These are phyloP conservation scores for Boletus fagicola DNA, from an alignment of 768 basidiomycete species.

Conservation along the genomic window DNA sequence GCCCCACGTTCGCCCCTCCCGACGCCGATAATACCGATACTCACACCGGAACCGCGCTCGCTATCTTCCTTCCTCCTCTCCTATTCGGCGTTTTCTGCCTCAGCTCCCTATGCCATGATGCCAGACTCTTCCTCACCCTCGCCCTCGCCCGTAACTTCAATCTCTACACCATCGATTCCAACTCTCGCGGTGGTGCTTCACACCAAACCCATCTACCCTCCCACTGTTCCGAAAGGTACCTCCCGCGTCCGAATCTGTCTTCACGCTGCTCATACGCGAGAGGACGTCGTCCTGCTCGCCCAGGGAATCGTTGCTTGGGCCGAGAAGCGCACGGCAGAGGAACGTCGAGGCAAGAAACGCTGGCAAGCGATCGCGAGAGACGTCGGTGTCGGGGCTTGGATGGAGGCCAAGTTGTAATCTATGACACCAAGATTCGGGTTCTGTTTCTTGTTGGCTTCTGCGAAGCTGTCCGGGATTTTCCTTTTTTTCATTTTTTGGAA, in stretches of 20 bases:
- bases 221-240: slow-evolving; percentile 85
- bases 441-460: too few species aligned
- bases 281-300: slow-evolving; percentile 61
- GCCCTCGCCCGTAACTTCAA: neutral
- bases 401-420: slow-evolving; percentile 29
- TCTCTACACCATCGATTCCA: neutral
- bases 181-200: slow-evolving; percentile 45
- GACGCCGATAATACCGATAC: slow-evolving; percentile 83
- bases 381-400: slow-evolving; percentile 24
- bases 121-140: neutral
- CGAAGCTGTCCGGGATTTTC: neutral
- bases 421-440: neutral
- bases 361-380: slow-evolving; percentile 18
- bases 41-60: slow-evolving; percentile 73
- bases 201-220: slow-evolving; percentile 77
- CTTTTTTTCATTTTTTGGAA: neutral
- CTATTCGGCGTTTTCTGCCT: slow-evolving; percentile 4
- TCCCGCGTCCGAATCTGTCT: slow-evolving; percentile 89
- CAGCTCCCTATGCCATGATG: neutral
- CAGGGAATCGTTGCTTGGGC: slow-evolving; percentile 44
- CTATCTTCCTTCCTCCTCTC: slow-evolving; percentile 63
- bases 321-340: slow-evolving; percentile 13
- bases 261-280: slow-evolving; percentile 68
- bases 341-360: neutral
- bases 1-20: slow-evolving; percentile 18